phyloP scores from a whole-genome alignment of 495 filamentous ascomycete species.

The Amniculicola lignicola region DNA sequence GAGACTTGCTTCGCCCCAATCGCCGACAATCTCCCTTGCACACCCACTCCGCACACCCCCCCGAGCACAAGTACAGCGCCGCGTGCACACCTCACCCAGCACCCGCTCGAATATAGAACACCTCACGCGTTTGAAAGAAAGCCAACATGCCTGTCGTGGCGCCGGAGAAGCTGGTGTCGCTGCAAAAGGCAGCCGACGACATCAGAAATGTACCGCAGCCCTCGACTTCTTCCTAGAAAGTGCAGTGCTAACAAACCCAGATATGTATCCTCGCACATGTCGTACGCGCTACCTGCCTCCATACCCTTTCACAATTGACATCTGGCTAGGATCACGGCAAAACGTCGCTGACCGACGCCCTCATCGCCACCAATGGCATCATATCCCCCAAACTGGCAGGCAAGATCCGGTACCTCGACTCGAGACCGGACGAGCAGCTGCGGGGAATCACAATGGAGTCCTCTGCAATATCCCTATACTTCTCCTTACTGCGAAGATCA shows the following conservation, averaged over 20 bases:
- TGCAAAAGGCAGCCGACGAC: slow-evolving; percentile 79
- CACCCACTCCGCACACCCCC: too few species aligned
- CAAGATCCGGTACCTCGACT: slow-evolving; percentile 97
- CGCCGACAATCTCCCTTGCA: too few species aligned
- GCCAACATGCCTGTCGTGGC: slow-evolving; percentile 76
- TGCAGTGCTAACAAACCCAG: slow-evolving; percentile 50
- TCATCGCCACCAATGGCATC: slow-evolving; percentile 98
- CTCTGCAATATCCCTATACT: slow-evolving; percentile 94
- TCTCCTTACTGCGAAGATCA: slow-evolving; percentile 77
- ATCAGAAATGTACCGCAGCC: slow-evolving; percentile 71
- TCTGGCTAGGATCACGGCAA: slow-evolving; percentile 98
- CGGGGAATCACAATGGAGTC: slow-evolving; percentile 99
- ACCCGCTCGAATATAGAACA: too few species aligned
- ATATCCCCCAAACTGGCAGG: slow-evolving; percentile 96
- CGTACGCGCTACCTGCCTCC: slow-evolving; percentile 52
- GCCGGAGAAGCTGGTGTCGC: slow-evolving; percentile 77
- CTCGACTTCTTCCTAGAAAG: neutral
- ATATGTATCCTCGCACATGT: slow-evolving; percentile 98
- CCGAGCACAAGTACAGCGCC: too few species aligned
- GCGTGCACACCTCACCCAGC: neutral
- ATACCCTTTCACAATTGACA: too few species aligned
- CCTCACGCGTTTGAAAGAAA: neutral
- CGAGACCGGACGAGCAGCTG: slow-evolving; percentile 91
- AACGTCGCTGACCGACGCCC: slow-evolving; percentile 92
- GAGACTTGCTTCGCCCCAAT: too few species aligned